Conservation (phyloP, 768 basidiomycete species). For the Asterophora parasitica region DNA sequence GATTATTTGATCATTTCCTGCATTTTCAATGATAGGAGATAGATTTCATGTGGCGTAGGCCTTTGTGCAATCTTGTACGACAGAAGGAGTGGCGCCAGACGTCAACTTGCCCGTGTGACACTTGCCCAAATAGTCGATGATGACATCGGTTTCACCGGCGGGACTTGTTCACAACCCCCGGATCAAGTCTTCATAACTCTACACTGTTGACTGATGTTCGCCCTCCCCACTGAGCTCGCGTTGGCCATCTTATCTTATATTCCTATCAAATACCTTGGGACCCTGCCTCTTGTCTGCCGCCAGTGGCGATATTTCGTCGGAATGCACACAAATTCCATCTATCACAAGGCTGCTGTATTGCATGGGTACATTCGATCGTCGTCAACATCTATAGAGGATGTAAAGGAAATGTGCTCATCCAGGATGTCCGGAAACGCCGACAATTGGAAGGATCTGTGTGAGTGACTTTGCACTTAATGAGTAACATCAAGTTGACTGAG, state of each 20-base stretch:
- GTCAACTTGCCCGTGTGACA: too few species aligned
- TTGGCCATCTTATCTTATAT: constrained; percentile 47
- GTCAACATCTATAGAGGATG: constrained; percentile 24
- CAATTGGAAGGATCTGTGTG: constrained; percentile 63
- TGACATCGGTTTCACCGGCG: neutral
- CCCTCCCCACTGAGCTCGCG: constrained; percentile 56
- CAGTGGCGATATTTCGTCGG: constrained; percentile 44
- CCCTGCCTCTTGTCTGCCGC: constrained; percentile 34
- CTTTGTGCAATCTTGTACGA: too few species aligned
- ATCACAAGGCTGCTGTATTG: constrained; percentile 49
- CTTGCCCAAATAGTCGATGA: too few species aligned
- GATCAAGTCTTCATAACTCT: too few species aligned
- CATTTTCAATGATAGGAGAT: too few species aligned
- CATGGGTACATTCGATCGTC: constrained; percentile 40
- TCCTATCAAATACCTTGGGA: constrained; percentile 38
- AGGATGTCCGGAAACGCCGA: constrained; percentile 33
- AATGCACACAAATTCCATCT: constrained; percentile 47
- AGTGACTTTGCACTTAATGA: constrained; percentile 12
- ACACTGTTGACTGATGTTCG: constrained; percentile 34
- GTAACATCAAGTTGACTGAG: too few species aligned
- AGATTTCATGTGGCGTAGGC: too few species aligned
- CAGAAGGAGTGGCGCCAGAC: too few species aligned
- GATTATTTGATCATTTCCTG: too few species aligned
- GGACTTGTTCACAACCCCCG: too few species aligned
- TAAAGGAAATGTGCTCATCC: constrained; percentile 24